These are phyloP conservation scores for Hymenotorrendiella dingleyae DNA, from an alignment of 2,329 filamentous ascomycete genomes.

Conservation along the genomic window DNA sequence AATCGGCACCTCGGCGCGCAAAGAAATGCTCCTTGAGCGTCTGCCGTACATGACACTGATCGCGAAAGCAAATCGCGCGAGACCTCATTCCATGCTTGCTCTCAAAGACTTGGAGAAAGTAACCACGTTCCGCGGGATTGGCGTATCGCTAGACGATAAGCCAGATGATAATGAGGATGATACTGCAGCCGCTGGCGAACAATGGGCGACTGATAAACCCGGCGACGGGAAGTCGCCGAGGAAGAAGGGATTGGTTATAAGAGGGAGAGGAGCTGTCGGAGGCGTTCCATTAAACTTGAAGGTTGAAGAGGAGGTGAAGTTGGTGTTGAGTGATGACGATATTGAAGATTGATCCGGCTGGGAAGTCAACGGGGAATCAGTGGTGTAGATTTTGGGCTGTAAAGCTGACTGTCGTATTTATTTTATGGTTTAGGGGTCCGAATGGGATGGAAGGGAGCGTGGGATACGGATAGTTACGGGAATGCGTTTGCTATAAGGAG, in stretches of 20 bases:
- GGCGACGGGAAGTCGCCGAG: conserved; percentile 47
- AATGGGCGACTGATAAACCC: conserved; percentile 58
- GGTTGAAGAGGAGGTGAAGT: conserved; percentile 48
- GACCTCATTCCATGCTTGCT: conserved; percentile 24
- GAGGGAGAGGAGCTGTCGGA: conserved; percentile 18
- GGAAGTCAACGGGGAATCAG: no score
- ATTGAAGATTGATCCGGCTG: conserved; percentile 49
- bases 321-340: conserved; percentile 76
- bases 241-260: conserved; percentile 36
- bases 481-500: no score
- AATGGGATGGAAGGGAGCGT: no score
- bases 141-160: conserved; percentile 36
- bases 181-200: conserved; percentile 33
- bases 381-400: no score
- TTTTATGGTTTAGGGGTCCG: no score
- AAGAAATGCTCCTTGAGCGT: conserved; percentile 75
- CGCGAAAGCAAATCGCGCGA: conserved; percentile 28
- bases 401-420: no score
- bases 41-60: conserved; percentile 81
- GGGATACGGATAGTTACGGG: no score
- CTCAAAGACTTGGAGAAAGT: conserved; percentile 36
- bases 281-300: no score
- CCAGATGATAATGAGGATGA: conserved; percentile 42
- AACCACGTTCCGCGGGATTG: conserved; percentile 30
- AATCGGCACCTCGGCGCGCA: conserved; percentile 56